These are phyloP conservation scores for Agaricales sp. DNA, from an alignment of 1,284 basidiomycete genomes.

Conservation along the genomic window DNA sequence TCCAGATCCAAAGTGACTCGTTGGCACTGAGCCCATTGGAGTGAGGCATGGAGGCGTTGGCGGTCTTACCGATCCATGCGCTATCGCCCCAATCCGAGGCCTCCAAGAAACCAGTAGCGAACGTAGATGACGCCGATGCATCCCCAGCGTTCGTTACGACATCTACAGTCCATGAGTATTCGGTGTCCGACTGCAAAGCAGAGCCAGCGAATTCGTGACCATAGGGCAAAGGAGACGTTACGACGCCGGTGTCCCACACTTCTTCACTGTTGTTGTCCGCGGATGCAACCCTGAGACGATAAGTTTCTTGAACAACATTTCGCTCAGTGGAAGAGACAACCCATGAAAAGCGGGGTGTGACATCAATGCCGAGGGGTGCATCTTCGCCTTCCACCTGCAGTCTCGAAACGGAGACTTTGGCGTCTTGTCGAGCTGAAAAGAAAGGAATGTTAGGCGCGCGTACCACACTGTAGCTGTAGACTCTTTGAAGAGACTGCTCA, in stretches of 20 bases:
- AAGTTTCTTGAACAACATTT: conserved; percentile 13
- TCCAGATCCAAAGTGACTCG: conserved; percentile 21
- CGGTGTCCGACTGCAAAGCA: conserved; percentile 16
- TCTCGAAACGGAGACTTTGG: conserved; percentile 6
- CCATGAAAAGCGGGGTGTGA: conserved; percentile 19
- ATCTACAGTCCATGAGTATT: conserved; percentile 18
- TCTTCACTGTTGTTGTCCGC: conserved; percentile 9
- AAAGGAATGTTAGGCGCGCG: not conserved
- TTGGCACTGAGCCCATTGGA: conserved; percentile 12
- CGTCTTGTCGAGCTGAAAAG: not conserved
- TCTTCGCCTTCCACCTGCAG: conserved; percentile 15
- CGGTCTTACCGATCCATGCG: conserved; percentile 18
- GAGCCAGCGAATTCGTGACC: conserved; percentile 16
- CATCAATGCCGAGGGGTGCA: conserved; percentile 12
- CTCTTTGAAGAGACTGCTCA: too few relatives aligned
- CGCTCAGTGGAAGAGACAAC: conserved; percentile 12
- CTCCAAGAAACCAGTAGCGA: conserved; percentile 18
- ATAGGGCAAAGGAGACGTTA: conserved; percentile 14
- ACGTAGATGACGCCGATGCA: conserved; percentile 15
- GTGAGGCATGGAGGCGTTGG: conserved; percentile 6
- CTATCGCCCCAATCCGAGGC: conserved; percentile 15
- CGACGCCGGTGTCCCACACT: conserved; percentile 17
- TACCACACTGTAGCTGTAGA: too few relatives aligned
- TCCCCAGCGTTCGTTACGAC: conserved; percentile 15
- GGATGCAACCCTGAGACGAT: conserved; percentile 15